These are phyloP conservation scores for Guadua angustifolia DNA, from an alignment of 176 grass and related monocot genomes.

Conservation along the genomic window DNA sequence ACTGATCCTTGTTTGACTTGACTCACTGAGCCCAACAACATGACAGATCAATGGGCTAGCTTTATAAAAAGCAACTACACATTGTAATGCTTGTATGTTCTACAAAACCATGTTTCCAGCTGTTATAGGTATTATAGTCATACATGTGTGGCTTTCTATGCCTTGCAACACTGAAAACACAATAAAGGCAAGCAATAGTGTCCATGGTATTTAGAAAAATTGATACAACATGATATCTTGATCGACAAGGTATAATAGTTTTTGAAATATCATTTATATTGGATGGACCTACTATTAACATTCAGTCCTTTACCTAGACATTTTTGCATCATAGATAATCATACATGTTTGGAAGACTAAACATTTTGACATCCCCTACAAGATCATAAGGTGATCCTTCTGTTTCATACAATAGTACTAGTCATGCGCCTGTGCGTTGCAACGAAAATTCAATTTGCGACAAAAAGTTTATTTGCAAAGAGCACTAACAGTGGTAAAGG, in stretches of 20 bases:
- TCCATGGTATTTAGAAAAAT: background rate
- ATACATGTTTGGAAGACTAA: background rate
- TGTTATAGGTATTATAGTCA: conserved; percentile 13
- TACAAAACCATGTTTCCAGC: background rate
- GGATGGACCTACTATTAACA: background rate
- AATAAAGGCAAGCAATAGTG: background rate
- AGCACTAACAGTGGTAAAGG: no score
- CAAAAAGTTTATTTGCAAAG: no score
- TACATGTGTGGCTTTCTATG: background rate
- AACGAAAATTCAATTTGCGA: no score
- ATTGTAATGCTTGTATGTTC: background rate
- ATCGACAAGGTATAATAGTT: background rate
- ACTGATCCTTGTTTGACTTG: background rate
- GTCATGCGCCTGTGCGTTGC: no score
- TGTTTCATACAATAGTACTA: background rate
- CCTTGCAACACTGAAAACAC: background rate
- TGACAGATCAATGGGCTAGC: background rate
- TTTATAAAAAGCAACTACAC: background rate
- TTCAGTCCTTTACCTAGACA: background rate
- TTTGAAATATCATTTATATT: conserved; percentile 16
- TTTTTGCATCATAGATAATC: background rate
- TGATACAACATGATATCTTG: background rate
- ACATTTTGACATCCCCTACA: background rate
- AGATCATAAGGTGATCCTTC: background rate
- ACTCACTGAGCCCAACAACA: background rate